These are phyloP conservation scores for Microthlaspi erraticum DNA, from an alignment of 345 rosid species.

Conservation along the genomic window DNA sequence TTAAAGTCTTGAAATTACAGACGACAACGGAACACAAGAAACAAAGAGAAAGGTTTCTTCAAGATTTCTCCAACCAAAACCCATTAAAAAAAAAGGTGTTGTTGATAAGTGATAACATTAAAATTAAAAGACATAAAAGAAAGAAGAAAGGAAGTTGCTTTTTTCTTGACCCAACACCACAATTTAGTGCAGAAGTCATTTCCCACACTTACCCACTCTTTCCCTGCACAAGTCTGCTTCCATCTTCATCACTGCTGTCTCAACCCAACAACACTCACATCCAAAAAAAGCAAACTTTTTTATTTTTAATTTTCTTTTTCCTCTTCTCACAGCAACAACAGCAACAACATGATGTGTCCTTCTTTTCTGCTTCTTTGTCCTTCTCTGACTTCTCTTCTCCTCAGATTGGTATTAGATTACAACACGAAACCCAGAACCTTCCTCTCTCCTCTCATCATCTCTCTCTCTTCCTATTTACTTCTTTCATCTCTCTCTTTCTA, in stretches of 20 bases:
- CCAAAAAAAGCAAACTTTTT: constrained; percentile 27
- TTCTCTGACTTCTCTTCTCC: constrained; percentile 48
- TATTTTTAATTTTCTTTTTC: constrained; percentile 2
- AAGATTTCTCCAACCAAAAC: constrained; percentile 32
- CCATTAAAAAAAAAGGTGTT: constrained; percentile 6
- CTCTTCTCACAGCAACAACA: constrained; percentile 30
- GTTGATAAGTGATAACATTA: neutral
- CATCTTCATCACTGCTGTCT: constrained; percentile 51
- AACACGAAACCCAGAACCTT: constrained; percentile 44
- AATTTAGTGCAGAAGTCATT: constrained; percentile 41
- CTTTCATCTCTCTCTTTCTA: constrained; percentile 21
- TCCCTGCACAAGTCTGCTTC: constrained; percentile 44
- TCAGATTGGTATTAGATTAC: constrained; percentile 37
- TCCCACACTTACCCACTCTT: constrained; percentile 30
- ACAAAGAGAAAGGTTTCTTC: constrained; percentile 36
- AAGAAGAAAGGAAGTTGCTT: constrained; percentile 23
- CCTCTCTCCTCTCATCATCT: constrained; percentile 31
- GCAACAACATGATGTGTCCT: constrained; percentile 47
- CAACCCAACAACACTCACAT: constrained; percentile 43
- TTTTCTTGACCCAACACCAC: constrained; percentile 36
- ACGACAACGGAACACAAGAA: constrained; percentile 45
- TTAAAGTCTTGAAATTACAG: constrained; percentile 38
- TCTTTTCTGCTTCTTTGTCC: constrained; percentile 46
- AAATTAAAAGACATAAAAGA: neutral
- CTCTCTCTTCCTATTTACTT: neutral